These are phyloP conservation scores for Penicillium riverlandense DNA, from an alignment of 495 filamentous ascomycete species.

Conservation along the genomic window DNA sequence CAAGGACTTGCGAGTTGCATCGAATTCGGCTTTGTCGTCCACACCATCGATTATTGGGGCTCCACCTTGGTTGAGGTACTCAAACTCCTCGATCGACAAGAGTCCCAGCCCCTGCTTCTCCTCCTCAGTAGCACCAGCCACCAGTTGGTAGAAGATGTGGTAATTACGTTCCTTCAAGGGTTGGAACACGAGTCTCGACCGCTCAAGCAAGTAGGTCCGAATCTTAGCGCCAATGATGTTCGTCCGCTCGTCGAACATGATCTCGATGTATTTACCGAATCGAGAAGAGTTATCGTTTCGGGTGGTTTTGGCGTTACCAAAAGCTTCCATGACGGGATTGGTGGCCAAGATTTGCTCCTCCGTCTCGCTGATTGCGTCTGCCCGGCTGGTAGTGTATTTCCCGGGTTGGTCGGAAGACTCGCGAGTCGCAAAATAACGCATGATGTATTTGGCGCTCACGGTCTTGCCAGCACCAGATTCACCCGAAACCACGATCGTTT, in stretches of 20 bases:
- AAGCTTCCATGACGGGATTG: constrained; percentile 99
- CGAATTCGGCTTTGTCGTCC: constrained; percentile 91
- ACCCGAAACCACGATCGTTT: constrained; percentile 97
- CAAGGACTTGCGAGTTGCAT: constrained; percentile 77
- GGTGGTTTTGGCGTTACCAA: constrained; percentile 98
- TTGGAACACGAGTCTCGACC: constrained; percentile 96
- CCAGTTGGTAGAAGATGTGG: constrained; percentile 97
- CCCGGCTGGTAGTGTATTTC: constrained; percentile 66
- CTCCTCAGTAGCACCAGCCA: constrained; percentile 83
- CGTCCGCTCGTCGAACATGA: constrained; percentile 93
- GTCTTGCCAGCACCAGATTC: constrained; percentile 99
- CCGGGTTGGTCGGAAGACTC: constrained; percentile 87
- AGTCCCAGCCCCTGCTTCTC: constrained; percentile 74
- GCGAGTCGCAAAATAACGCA: constrained; percentile 98
- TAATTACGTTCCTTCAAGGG: constrained; percentile 97
- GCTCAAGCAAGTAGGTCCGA: constrained; percentile 88
- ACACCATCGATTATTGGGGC: constrained; percentile 86
- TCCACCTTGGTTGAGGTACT: constrained; percentile 94
- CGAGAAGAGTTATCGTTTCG: constrained; percentile 98
- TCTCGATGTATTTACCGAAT: constrained; percentile 99
- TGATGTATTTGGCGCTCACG: constrained; percentile 99
- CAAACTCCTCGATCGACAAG: constrained; percentile 78
- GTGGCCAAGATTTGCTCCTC: constrained; percentile 97
- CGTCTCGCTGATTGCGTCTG: constrained; percentile 92
- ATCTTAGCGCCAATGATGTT: constrained; percentile 98